Evolutionary conservation across 495 filamentous ascomycete genomes (phyloP).

Genomic region (Hypoxylon fuscum): DNA sequence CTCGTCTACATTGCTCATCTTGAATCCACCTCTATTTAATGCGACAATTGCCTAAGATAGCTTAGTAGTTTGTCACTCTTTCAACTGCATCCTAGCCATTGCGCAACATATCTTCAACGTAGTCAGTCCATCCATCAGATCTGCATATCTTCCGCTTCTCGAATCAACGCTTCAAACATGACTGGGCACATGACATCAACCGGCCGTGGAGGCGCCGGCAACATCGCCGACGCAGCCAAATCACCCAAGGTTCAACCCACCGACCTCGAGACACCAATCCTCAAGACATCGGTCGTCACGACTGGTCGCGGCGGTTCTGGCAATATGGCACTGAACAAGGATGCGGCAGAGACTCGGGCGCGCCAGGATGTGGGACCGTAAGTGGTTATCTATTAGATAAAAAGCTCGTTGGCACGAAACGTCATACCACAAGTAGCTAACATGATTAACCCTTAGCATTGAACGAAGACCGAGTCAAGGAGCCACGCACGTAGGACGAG

Average conservation of each 20-base stretch:
- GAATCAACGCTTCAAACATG: slow-evolving; percentile 33
- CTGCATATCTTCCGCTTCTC: neutral
- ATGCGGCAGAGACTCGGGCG: slow-evolving; percentile 74
- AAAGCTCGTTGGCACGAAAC: slow-evolving; percentile 33
- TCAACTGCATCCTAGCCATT: no score
- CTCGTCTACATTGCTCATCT: neutral
- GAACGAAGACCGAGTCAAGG: slow-evolving; percentile 49
- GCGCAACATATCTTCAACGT: no score
- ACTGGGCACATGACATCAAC: slow-evolving; percentile 51
- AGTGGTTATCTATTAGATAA: slow-evolving; percentile 33
- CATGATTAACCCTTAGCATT: slow-evolving; percentile 41
- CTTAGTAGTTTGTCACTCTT: no score
- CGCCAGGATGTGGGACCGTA: slow-evolving; percentile 81
- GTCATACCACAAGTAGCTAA: slow-evolving; percentile 21
- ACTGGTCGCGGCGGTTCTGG: slow-evolving; percentile 73
- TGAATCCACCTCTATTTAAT: neutral
- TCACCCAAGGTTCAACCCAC: slow-evolving; percentile 56
- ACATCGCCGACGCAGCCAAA: slow-evolving; percentile 71
- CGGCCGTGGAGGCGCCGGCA: slow-evolving; percentile 71
- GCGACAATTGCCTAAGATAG: neutral
- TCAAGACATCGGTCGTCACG: slow-evolving; percentile 83
- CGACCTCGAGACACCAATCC: slow-evolving; percentile 80
- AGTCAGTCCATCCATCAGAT: no score
- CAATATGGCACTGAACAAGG: slow-evolving; percentile 76
- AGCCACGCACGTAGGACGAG: slow-evolving; percentile 60